Evolutionary conservation across 2,329 filamentous ascomycete species (phyloP).

Genomic region (Calonectria ilicicola): DNA sequence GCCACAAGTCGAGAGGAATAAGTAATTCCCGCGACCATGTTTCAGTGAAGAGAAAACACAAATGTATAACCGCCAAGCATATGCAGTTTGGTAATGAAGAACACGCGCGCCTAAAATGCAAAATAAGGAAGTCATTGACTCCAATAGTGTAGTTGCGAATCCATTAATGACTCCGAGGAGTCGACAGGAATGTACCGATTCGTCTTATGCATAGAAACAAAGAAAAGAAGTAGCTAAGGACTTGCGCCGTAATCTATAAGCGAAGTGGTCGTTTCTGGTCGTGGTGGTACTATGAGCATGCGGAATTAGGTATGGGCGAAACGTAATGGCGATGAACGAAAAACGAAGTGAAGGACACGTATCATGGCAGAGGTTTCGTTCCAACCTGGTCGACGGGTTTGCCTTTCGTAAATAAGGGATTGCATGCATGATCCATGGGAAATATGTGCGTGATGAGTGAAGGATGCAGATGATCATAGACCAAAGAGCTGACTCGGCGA

Average conservation of each 20-base stretch:
- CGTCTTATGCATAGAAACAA: conserved; percentile 40
- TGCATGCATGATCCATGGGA: conserved; percentile 26
- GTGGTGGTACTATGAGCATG: conserved; percentile 43
- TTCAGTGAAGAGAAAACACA: conserved; percentile 18
- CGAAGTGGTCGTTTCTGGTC: conserved; percentile 44
- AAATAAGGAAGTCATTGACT: conserved; percentile 29
- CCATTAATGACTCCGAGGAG: conserved; percentile 32
- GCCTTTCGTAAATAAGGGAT: conserved; percentile 20
- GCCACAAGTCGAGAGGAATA: conserved; percentile 29
- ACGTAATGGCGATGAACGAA: conserved; percentile 16
- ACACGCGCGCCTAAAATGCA: conserved; percentile 39
- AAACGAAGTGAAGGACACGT: conserved; percentile 23
- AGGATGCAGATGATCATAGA: conserved; percentile 33
- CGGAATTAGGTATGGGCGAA: conserved; percentile 35
- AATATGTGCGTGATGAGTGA: conserved; percentile 28
- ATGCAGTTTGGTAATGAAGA: conserved; percentile 30
- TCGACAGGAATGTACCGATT: conserved; percentile 27
- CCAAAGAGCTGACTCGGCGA: conserved; percentile 39
- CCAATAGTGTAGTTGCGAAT: conserved; percentile 23
- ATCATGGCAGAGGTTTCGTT: conserved; percentile 27
- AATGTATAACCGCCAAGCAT: conserved; percentile 5
- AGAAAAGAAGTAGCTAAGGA: conserved; percentile 32
- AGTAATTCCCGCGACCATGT: conserved; percentile 35
- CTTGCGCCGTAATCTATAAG: conserved; percentile 43
- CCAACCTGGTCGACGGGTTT: conserved; percentile 25